A percentile compares a stretch with the other conserved stretches of the same genome.
phyloP scores from a whole-genome alignment of 2,329 filamentous ascomycete genomes.

The Cercospora brassicicola region DNA sequence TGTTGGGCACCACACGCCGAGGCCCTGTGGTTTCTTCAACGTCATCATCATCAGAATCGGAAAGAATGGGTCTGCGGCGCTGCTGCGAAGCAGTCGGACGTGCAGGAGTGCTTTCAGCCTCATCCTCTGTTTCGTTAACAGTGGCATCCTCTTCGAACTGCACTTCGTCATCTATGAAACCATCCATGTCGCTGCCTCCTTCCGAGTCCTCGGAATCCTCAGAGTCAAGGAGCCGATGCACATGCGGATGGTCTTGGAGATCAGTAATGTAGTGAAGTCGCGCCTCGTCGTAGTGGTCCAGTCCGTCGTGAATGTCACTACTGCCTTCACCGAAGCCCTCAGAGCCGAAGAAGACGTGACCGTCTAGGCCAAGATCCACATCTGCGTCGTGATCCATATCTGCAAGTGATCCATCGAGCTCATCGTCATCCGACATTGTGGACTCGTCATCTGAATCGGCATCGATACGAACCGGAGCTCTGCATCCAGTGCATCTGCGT shows the following conservation, averaged over 20 bases:
- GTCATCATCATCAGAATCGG: conserved; percentile 28
- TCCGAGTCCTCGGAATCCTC: conserved; percentile 21
- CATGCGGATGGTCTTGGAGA: neutral
- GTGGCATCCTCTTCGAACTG: conserved; percentile 13
- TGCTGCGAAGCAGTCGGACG: conserved; percentile 13
- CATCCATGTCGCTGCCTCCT: conserved; percentile 15
- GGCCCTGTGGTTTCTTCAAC: conserved; percentile 2
- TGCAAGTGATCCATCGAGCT: conserved; percentile 46
- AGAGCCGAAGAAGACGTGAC: conserved; percentile 8
- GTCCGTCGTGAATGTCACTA: conserved; percentile 1
- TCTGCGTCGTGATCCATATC: conserved; percentile 40
- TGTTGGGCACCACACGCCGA: conserved; percentile 1
- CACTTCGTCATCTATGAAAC: conserved; percentile 23
- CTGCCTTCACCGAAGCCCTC: conserved; percentile 11
- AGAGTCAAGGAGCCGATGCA: conserved; percentile 2
- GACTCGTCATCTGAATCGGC: conserved; percentile 48
- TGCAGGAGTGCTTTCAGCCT: conserved; percentile 24
- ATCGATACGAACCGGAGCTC: conserved; percentile 44
- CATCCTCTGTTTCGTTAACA: conserved; percentile 21
- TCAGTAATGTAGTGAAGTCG: neutral
- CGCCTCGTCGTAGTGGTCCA: neutral
- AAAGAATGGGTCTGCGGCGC: conserved; percentile 19
- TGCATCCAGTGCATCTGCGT: conserved; percentile 57
- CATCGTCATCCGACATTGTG: conserved; percentile 38
- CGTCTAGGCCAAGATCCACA: conserved; percentile 23